Percentiles rank a stretch among this genome's conserved stretches.
phyloP scores from a whole-genome alignment of 495 filamentous ascomycete species.

The Rostrohypoxylon terebratum region DNA sequence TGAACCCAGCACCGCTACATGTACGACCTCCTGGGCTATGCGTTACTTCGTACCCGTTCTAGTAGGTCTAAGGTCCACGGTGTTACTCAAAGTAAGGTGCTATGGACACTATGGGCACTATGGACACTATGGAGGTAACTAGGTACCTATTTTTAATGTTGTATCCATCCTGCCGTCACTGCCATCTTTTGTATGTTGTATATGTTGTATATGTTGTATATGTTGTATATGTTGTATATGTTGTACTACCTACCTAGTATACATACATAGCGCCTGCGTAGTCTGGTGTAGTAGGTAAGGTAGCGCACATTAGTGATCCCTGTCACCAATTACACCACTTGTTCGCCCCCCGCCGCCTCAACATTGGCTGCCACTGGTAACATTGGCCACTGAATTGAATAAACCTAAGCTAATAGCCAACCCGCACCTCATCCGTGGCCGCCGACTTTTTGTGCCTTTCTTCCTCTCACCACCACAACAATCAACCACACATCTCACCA shows the following conservation, averaged over 20 bases:
- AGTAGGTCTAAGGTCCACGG: background rate
- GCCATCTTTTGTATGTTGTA: background rate
- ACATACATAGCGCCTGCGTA: background rate
- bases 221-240: background rate
- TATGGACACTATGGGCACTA: too few relatives aligned
- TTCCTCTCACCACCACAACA: conserved; percentile 19
- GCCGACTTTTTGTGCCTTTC: conserved; percentile 35
- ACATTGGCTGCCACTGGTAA: conserved; percentile 26
- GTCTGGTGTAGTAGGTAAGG: background rate
- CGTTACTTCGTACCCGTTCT: background rate
- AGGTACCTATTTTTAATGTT: too few relatives aligned
- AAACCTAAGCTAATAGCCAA: conserved; percentile 27
- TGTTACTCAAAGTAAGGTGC: background rate
- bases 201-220: conserved; percentile 1
- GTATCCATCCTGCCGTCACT: too few relatives aligned
- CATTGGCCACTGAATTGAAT: conserved; percentile 31
- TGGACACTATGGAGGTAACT: too few relatives aligned
- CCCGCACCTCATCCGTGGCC: conserved; percentile 16
- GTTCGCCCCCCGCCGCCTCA: conserved; percentile 27
- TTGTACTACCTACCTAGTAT: background rate
- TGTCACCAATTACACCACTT: conserved; percentile 2
- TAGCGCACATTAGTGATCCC: background rate
- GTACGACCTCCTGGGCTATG: background rate
- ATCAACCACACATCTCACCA: background rate
- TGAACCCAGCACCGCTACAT: conserved; percentile 12